A percentile compares a stretch with the other conserved stretches of the same genome.
These are phyloP conservation scores for Eucalyptus rudis DNA, from an alignment of 345 rosid genomes.

Conservation along the genomic window DNA sequence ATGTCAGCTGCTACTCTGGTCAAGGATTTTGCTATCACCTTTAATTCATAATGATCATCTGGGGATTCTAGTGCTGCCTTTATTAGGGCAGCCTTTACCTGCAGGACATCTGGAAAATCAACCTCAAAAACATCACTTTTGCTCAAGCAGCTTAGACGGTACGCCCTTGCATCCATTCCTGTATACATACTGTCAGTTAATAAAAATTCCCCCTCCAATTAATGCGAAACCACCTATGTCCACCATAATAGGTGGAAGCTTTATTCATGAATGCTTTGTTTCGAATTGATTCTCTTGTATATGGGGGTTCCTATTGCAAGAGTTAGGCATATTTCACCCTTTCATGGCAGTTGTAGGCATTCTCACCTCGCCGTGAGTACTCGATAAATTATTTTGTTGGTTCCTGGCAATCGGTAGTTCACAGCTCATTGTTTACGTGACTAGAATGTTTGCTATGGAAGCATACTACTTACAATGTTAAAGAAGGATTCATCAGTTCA, in stretches of 20 bases:
- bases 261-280: background rate
- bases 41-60: slow-evolving; percentile 19
- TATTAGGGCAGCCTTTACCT: slow-evolving; percentile 46
- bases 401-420: background rate
- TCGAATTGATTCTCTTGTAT: background rate
- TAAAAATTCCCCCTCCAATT: background rate
- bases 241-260: background rate
- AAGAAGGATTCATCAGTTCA: background rate
- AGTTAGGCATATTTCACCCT: background rate
- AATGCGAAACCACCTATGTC: background rate
- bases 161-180: slow-evolving; percentile 96
- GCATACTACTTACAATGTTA: background rate
- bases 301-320: background rate
- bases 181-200: background rate
- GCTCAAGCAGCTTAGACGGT: slow-evolving; percentile 60
- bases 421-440: background rate
- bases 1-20: slow-evolving; percentile 72
- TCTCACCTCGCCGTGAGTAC: background rate
- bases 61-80: slow-evolving; percentile 46
- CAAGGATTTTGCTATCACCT: slow-evolving; percentile 57
- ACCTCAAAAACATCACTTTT: slow-evolving; percentile 73
- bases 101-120: slow-evolving; percentile 70
- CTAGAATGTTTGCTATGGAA: background rate
- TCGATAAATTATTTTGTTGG: background rate
- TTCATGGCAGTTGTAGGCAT: background rate